Conservation (phyloP, 2,329 filamentous ascomycete species). For the Monosporascus ibericus region DNA sequence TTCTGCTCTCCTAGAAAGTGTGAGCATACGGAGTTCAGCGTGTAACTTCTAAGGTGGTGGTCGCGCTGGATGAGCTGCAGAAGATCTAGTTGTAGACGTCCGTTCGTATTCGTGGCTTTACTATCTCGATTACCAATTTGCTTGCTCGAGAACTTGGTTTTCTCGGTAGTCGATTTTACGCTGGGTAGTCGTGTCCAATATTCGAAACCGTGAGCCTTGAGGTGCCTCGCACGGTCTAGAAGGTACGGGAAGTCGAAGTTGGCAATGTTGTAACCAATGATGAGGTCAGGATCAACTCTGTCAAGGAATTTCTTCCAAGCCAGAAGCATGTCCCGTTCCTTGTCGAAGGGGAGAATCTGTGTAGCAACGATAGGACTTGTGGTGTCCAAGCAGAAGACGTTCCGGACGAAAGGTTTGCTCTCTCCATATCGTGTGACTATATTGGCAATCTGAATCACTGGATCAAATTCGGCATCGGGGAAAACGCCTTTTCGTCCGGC, state of each 20-base stretch:
- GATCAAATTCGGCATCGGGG: slow-evolving; percentile 84
- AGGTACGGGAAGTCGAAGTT: slow-evolving; percentile 99
- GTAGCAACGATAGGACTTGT: slow-evolving; percentile 94
- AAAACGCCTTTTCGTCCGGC: slow-evolving; percentile 97
- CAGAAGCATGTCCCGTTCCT: slow-evolving; percentile 85
- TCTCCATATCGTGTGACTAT: slow-evolving; percentile 93
- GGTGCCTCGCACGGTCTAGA: slow-evolving; percentile 75
- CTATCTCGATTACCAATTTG: slow-evolving; percentile 97
- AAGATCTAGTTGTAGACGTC: slow-evolving; percentile 84
- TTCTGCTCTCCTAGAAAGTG: slow-evolving; percentile 97
- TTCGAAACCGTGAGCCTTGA: slow-evolving; percentile 75
- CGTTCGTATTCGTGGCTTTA: slow-evolving; percentile 91
- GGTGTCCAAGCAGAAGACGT: slow-evolving; percentile 91
- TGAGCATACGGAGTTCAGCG: slow-evolving; percentile 89
- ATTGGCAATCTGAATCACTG: slow-evolving; percentile 97
- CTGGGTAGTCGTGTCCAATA: slow-evolving; percentile 79
- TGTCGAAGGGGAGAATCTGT: slow-evolving; percentile 76
- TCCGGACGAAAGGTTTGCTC: slow-evolving; percentile 88
- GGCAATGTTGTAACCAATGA: slow-evolving; percentile 97
- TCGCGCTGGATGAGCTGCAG: slow-evolving; percentile 94
- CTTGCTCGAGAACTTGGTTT: slow-evolving; percentile 90
- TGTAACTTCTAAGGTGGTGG: slow-evolving; percentile 93
- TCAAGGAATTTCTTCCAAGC: slow-evolving; percentile 87
- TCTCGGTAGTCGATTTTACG: slow-evolving; percentile 63
- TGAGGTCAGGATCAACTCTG: slow-evolving; percentile 89